A percentile compares a stretch with the other conserved stretches of the same genome.
phyloP scores from a whole-genome alignment of 2,329 filamentous ascomycete genomes.

The Trichophaea hybrida region DNA sequence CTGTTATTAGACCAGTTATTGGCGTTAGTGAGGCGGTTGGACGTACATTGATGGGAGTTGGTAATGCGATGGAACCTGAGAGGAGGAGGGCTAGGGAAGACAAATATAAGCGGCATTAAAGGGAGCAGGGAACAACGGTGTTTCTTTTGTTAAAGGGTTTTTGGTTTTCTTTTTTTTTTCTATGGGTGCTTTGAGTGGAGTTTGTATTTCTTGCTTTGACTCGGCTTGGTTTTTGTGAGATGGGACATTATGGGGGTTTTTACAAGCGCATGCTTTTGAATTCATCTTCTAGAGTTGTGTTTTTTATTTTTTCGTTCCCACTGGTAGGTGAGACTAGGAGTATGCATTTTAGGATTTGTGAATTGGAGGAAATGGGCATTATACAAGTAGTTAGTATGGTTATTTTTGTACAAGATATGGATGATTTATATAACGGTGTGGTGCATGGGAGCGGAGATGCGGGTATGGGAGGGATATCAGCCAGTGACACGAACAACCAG shows the following conservation, averaged over 20 bases:
- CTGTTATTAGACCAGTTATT: constrained; percentile 79
- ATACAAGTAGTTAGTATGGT: no score
- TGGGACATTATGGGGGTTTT: background rate
- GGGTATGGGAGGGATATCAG: no score
- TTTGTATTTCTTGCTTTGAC: background rate
- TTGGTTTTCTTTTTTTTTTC: background rate
- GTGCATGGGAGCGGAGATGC: no score
- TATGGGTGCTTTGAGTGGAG: background rate
- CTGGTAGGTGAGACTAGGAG: background rate
- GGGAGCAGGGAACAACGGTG: background rate
- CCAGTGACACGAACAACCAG: no score
- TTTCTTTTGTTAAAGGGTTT: background rate
- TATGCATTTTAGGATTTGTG: background rate
- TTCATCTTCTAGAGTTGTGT: background rate
- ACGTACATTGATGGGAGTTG: constrained; percentile 79
- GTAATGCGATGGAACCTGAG: constrained; percentile 74
- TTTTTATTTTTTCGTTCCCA: background rate
- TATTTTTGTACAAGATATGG: no score
- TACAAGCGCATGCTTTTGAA: background rate
- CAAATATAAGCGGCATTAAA: constrained; percentile 15
- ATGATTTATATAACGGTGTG: no score
- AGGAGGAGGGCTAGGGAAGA: constrained; percentile 73
- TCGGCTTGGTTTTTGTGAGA: background rate
- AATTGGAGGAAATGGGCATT: no score
- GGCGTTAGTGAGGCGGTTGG: constrained; percentile 79